Percentiles rank a stretch among this genome's conserved stretches.
Conservation (phyloP, 2,329 filamentous ascomycete species). For the Diaporthe longicolla region DNA sequence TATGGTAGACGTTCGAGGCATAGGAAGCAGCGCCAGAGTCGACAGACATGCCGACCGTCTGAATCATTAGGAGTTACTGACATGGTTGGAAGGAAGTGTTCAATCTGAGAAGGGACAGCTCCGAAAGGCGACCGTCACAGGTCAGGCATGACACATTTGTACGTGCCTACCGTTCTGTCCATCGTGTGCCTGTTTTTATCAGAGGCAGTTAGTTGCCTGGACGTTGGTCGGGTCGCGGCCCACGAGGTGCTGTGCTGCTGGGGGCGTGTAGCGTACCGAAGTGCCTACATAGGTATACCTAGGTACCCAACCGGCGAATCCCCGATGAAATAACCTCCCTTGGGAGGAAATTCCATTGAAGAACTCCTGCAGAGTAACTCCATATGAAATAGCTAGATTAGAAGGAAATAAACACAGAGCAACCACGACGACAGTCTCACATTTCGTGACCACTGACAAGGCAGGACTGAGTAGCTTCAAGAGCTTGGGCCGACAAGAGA, state of each 20-base stretch:
- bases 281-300: background rate
- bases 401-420: no score
- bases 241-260: background rate
- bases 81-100: background rate
- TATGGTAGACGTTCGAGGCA: conserved; percentile 19
- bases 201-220: background rate
- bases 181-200: background rate
- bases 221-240: background rate
- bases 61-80: background rate
- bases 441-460: no score
- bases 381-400: no score
- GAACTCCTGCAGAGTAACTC: no score
- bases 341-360: no score
- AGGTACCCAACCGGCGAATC: background rate
- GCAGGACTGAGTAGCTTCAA: background rate
- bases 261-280: background rate
- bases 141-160: background rate
- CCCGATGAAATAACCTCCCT: no score
- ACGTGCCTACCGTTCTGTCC: background rate
- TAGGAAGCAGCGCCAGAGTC: conserved; percentile 25
- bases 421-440: no score
- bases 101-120: background rate
- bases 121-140: background rate
- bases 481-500: background rate
- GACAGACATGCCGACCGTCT: background rate